phyloP scores from a whole-genome alignment of 2,329 filamentous ascomycete species.

The Cryphonectria japonica region DNA sequence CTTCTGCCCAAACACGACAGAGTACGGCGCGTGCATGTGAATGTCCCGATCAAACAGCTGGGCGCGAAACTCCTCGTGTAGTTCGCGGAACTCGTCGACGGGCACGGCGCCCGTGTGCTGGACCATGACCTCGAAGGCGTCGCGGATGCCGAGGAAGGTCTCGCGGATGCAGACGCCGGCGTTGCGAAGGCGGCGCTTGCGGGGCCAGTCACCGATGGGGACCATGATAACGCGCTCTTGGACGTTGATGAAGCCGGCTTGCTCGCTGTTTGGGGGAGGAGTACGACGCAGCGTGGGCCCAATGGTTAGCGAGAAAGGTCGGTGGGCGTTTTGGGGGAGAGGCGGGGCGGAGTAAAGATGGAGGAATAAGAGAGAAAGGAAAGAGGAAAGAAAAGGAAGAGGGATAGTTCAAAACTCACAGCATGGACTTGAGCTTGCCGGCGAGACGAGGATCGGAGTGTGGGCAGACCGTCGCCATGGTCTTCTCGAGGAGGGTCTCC shows the following conservation, averaged over 20 bases:
- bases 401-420: neutral
- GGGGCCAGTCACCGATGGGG: conserved; percentile 51
- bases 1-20: conserved; percentile 51
- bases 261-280: conserved; percentile 36
- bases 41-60: conserved; percentile 41
- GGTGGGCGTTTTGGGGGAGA: neutral
- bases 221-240: conserved; percentile 46
- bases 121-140: conserved; percentile 31
- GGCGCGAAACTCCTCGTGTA: conserved; percentile 39
- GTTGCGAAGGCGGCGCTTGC: conserved; percentile 43
- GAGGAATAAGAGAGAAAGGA: neutral
- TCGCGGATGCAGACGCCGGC: conserved; percentile 48
- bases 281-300: conserved; percentile 5
- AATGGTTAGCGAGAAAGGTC: neutral
- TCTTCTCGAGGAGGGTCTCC: conserved; percentile 10
- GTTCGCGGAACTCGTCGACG: conserved; percentile 43
- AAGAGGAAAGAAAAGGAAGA: too few species aligned
- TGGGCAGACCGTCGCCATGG: conserved; percentile 5
- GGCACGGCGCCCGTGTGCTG: conserved; percentile 47
- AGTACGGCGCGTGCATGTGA: conserved; percentile 49
- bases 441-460: conserved; percentile 8
- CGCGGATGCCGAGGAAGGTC: conserved; percentile 42
- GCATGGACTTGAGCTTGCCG: conserved; percentile 10
- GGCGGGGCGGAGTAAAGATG: neutral
- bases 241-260: conserved; percentile 49